These are phyloP conservation scores for Ballota nigra DNA, from an alignment of 257 asterid species.

Conservation along the genomic window DNA sequence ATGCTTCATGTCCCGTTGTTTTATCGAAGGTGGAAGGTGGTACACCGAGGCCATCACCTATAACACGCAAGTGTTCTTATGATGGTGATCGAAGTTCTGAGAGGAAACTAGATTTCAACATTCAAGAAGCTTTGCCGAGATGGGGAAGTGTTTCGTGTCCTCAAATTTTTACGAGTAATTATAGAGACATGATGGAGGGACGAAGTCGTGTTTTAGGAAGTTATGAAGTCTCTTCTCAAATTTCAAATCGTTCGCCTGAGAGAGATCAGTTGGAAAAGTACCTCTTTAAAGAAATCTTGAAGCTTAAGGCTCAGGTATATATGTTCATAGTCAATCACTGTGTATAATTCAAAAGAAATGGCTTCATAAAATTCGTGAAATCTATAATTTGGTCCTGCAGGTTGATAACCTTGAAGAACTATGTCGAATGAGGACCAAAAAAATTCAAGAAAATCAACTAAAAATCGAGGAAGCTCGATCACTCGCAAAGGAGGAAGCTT, in stretches of 20 bases:
- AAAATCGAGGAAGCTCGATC: constrained; percentile 22
- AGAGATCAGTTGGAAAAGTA: not conserved
- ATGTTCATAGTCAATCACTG: not conserved
- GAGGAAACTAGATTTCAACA: not conserved
- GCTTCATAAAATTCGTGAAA: too few relatives aligned
- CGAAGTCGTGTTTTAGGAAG: not conserved
- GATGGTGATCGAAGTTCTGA: constrained; percentile 16
- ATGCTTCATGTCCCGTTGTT: not conserved
- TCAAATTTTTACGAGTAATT: not conserved
- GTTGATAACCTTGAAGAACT: constrained; percentile 9
- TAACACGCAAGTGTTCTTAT: not conserved
- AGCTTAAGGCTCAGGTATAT: constrained; percentile 26
- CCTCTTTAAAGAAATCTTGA: constrained; percentile 7
- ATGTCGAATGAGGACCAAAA: constrained; percentile 5
- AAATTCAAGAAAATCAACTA: constrained; percentile 15
- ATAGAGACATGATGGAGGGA: not conserved
- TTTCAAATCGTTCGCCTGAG: too few relatives aligned
- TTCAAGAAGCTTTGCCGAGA: constrained; percentile 12
- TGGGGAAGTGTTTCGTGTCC: constrained; percentile 29
- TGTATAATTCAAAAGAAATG: too few relatives aligned
- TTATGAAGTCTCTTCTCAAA: not conserved
- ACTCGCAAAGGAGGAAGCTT: constrained; percentile 7
- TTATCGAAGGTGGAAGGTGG: not conserved
- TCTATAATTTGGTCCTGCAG: not conserved
- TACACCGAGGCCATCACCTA: constrained; percentile 4